Conservation (phyloP, 352 stramenopile species). For the Phytophthora palmivora region DNA sequence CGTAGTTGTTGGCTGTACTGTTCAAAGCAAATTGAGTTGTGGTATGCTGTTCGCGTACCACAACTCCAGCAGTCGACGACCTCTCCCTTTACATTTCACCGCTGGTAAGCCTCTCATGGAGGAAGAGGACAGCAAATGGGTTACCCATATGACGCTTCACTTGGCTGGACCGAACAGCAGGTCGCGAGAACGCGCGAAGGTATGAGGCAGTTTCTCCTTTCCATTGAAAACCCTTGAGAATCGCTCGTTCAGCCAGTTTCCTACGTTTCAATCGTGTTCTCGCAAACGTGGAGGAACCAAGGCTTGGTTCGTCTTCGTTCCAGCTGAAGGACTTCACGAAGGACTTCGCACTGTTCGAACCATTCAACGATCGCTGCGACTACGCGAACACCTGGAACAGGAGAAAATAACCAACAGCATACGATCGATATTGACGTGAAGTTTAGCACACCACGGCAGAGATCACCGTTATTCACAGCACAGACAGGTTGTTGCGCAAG, state of each 20-base stretch:
- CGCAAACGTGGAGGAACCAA: too few relatives aligned
- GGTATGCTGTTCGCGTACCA: neutral
- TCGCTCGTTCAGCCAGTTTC: too few relatives aligned
- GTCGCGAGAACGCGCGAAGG: too few relatives aligned
- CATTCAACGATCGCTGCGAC: constrained; percentile 9
- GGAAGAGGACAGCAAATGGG: constrained; percentile 10
- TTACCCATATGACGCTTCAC: constrained; percentile 4
- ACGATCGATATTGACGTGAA: constrained; percentile 16
- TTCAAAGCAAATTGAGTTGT: constrained; percentile 27
- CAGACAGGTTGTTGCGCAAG: constrained; percentile 6
- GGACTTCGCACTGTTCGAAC: constrained; percentile 27
- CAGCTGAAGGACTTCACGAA: too few relatives aligned
- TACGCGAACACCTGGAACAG: constrained; percentile 22
- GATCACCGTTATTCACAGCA: neutral
- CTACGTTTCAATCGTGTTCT: too few relatives aligned
- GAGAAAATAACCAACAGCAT: constrained; percentile 16
- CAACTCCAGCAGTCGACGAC: neutral
- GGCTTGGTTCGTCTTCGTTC: too few relatives aligned
- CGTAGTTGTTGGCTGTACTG: constrained; percentile 3
- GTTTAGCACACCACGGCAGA: constrained; percentile 19
- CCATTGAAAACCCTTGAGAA: too few relatives aligned
- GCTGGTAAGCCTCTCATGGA: constrained; percentile 9
- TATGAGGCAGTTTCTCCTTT: too few relatives aligned
- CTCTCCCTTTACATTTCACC: constrained; percentile 24
- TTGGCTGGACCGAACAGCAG: too few relatives aligned